Base-by-base conservation (phyloP, 257 asterid species). In the Petunia axillaris region DNA sequence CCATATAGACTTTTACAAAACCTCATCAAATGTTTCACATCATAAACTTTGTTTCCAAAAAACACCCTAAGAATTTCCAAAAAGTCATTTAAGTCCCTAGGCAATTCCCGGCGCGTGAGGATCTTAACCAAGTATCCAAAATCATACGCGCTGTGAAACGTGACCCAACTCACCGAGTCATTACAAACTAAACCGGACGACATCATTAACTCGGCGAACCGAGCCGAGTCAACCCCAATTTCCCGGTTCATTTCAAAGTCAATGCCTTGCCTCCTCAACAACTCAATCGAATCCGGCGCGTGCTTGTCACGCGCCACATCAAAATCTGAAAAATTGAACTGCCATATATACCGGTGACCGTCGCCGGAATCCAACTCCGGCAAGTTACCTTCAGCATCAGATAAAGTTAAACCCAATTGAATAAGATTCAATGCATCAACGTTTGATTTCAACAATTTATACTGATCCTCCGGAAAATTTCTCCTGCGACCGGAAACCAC, bases 61-160 rank as follows among this genome's bases (percentile, higher is more conserved):
- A 85, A 78, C 36, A 83, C 53, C 78, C 82, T 82, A 80, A 90
- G 73, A 80, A 89, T 59, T 11, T 60, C 82, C 78, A 90, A 75
- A 68, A 90, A 90, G 62, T 82, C 91, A 13, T 84, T 74, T 6
- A 89, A 86, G 4, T 78, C 82, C 3, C 58, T 85, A 1, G 94
- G 94, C 15, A 90, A 84, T 4, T 81, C 52, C 66, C 86, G 85
- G 66, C 90, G 89, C 9, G 94, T 89, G 50, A 90, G 81, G 55
- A 89, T 85, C 87, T 90, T 90, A 66, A 90, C 78, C 46, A 90
- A 86, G 84, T 90, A 89, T 15, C 93, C 94, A 44, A 90, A 90
- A 76, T 90, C 94, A 36, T 90, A 89, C 2, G 89, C 91, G 60
- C 93, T 88, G 83, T 90, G 94, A 73, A 90, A 90, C 39, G 94